phyloP scores from a whole-genome alignment of 345 rosid species.

The Salix udensis region DNA sequence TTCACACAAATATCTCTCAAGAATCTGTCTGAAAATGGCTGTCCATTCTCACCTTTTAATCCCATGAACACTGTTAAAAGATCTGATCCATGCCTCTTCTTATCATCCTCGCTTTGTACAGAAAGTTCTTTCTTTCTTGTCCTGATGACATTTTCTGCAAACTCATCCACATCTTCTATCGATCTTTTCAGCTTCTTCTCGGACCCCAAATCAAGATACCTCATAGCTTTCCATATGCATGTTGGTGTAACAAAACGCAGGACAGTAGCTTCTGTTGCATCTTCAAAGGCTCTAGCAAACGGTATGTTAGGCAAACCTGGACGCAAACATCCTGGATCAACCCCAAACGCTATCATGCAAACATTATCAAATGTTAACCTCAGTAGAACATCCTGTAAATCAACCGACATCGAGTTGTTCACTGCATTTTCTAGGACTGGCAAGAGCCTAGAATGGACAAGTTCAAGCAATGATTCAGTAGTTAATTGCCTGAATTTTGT shows the following conservation, averaged over 20 bases:
- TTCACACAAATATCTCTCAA: constrained; percentile 87
- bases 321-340: constrained; percentile 78
- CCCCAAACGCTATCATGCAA: constrained; percentile 93
- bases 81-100: constrained; percentile 49
- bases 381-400: constrained; percentile 73
- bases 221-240: constrained; percentile 77
- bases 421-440: constrained; percentile 61
- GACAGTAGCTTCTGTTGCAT: constrained; percentile 73
- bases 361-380: constrained; percentile 88
- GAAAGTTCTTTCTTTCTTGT: constrained; percentile 74
- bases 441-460: constrained; percentile 69
- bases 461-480: constrained; percentile 57
- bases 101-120: constrained; percentile 5
- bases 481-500: constrained; percentile 72
- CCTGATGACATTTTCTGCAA: constrained; percentile 69
- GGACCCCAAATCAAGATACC: constrained; percentile 54
- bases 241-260: constrained; percentile 74
- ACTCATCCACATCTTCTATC: constrained; percentile 67
- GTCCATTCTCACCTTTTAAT: constrained; percentile 49
- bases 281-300: constrained; percentile 86
- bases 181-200: constrained; percentile 73
- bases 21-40: constrained; percentile 69
- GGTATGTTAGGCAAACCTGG: constrained; percentile 62
- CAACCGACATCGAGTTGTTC: constrained; percentile 38
- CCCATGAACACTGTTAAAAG: constrained; percentile 70